Evolutionary conservation across 192 early-diverging fungal species (phyloP), one percentile per base, ranked within the genome.

Genomic region (Linnemannia hyalina): DNA sequence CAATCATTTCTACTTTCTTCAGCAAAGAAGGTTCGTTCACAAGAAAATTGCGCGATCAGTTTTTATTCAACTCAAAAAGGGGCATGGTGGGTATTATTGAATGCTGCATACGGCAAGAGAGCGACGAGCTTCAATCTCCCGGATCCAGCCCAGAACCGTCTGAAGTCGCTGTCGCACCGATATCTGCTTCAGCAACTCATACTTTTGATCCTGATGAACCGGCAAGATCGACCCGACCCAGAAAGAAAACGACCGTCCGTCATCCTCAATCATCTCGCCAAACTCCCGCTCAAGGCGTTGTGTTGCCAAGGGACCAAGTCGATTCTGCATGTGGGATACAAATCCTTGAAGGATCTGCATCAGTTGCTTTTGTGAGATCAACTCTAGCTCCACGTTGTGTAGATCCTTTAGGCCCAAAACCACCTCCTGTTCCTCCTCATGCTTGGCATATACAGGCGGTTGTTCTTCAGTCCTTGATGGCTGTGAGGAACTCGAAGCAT

Each of bases 171-270:
- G 87, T 47, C 91, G 89, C 7, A 91, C 87, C 7, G 88, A 89
- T 7, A 73, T 82, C 42, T 82, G 71, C 47, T 76, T 32, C n/a
- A 93, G 74, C 9, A 93, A 71, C 29, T 75, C 77, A n/a, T 83
- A 80, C 63, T 90, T 92, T 47, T 91, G 90, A 38, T 82, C 68
- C 44, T 80, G 76, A 36, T 81, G 81, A 15, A 92, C 78, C 10
- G 92, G 91, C 35, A 93, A 70, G 54, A 92, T 87, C 6, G 90
- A 87, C 40, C 89, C 90, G 0, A 91, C 73, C 91, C 92, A 93
- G 78, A 88, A 93, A 10, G 84, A 88, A 47, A 91, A 89, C 38
- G 65, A 72, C 7, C 77, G 77, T 7, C 90, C 81, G 42, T 87
- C 79, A 68, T 88, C 88, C 26, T 89, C 89, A 26, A 81, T 54